Percentiles rank a stretch among this genome's conserved stretches.
Evolutionary conservation across 2,329 filamentous ascomycete species (phyloP).

Genomic region (Blumeria graminis): DNA sequence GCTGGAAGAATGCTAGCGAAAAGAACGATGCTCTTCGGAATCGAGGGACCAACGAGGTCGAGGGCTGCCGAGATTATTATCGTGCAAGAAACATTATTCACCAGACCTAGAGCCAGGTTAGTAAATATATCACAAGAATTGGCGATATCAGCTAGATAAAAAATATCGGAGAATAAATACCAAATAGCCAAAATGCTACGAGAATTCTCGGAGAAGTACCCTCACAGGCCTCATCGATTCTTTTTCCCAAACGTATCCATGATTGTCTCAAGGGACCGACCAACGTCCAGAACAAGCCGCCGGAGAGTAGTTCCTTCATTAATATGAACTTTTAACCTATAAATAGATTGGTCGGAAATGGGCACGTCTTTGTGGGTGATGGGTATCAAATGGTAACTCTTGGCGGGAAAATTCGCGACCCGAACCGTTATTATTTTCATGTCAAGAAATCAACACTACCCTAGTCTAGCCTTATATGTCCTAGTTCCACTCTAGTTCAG

Average conservation of each 20-base stretch:
- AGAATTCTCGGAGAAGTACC: constrained; percentile 49
- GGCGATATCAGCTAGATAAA: neutral
- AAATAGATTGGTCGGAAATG: too few species aligned
- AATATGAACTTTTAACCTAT: too few species aligned
- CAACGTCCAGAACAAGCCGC: constrained; percentile 13
- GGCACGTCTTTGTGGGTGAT: too few species aligned
- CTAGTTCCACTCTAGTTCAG: too few species aligned
- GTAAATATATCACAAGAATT: constrained; percentile 3
- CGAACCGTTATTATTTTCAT: too few species aligned
- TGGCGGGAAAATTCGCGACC: too few species aligned
- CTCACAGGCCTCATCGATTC: constrained; percentile 36
- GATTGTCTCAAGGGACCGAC: constrained; percentile 37
- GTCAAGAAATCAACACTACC: too few species aligned
- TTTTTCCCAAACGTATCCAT: constrained; percentile 48
- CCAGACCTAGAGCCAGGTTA: constrained; percentile 35
- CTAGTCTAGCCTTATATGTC: too few species aligned
- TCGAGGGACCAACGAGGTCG: constrained; percentile 65
- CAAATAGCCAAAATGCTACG: constrained; percentile 80
- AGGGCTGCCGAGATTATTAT: constrained; percentile 88
- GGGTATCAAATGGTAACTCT: too few species aligned
- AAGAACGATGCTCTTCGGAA: constrained; percentile 81
- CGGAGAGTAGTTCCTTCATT: too few species aligned
- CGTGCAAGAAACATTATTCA: constrained; percentile 96
- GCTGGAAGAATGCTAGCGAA: constrained; percentile 82
- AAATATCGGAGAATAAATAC: constrained; percentile 21